Base-by-base conservation (phyloP, 495 filamentous ascomycete species). In the Annulohypoxylon maeteangense region DNA sequence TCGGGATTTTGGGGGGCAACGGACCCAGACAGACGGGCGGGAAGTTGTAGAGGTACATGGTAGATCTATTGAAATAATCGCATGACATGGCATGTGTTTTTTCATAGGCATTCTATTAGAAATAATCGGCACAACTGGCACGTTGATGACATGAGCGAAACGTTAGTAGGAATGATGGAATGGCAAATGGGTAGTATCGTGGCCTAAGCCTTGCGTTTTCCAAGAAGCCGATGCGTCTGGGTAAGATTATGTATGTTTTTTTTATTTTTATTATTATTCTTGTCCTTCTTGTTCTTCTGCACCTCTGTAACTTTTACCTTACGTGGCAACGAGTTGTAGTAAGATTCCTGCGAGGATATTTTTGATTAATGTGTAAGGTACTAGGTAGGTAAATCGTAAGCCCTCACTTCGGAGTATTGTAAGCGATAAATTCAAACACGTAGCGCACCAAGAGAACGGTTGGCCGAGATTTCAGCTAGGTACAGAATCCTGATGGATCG, bases 301-400 rank as follows among this genome's bases (percentile, higher is more conserved):
- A 55, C 51, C 45, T 55, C 34, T 51, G 48, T 62, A 14, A 12
- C 42, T 31, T 54, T 5, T 54, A 14, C 54, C 60, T 61, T 72
- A 72, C 65, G 70, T 72, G 65, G 70, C 70, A 67, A 56, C 45
- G 60, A 61, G 47, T 68, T 55, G 64, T 68, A 68, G 70, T 73
- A 73, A 73, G 70, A 73, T 29, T 73, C 70, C 70, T 73, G 27
- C 65, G 38, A 42, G 12, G 29, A 62, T 54, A 40, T 58, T 65
- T 56, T 65, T 60, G 20, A 56, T 60, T 55, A 57, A 73, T 60
- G 60, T 73, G 65, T 68, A 65, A 73, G 70, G 40, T 12, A 44
- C 27, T 29, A 6, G 27, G 27, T 29, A 20, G 16, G 6, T 44
- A 44, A 44, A 44, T 12, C 40, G 40, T 44, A 44, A 44, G 40